These are phyloP conservation scores for Fraxinus paxiana DNA, from an alignment of 305 asterid genomes.

Conservation along the genomic window DNA sequence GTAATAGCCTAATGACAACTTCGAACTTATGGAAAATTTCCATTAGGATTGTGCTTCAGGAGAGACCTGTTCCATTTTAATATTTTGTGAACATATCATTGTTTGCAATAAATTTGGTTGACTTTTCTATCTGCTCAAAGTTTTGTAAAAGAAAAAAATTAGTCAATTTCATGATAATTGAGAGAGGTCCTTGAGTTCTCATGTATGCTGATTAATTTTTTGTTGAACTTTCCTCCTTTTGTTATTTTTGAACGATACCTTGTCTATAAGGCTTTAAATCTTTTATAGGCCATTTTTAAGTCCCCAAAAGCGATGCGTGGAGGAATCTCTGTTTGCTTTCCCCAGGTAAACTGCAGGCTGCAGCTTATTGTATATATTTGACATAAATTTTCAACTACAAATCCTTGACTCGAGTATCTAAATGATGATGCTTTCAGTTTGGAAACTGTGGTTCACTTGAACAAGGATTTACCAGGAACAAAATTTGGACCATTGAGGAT, in stretches of 20 bases:
- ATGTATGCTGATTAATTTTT: neutral
- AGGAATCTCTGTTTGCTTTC: conserved; percentile 84
- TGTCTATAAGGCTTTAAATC: conserved; percentile 5
- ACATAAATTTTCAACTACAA: neutral
- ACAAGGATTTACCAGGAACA: conserved; percentile 81
- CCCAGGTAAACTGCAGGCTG: conserved; percentile 54
- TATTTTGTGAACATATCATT: neutral
- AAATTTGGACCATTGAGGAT: conserved; percentile 71
- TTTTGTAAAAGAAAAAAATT: neutral
- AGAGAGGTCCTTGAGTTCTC: neutral
- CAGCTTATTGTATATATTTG: neutral
- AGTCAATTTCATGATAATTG: neutral
- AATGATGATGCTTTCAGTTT: conserved; percentile 41
- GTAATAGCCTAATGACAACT: neutral
- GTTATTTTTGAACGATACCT: conserved; percentile 9
- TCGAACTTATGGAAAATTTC: neutral
- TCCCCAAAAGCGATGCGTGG: conserved; percentile 92
- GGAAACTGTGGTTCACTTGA: conserved; percentile 69
- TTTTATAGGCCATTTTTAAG: conserved; percentile 72
- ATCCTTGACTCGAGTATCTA: neutral
- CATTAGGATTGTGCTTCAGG: neutral
- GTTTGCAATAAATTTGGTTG: neutral
- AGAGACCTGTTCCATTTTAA: neutral
- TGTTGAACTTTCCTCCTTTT: neutral
- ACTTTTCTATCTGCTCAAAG: neutral